Base-by-base conservation (phyloP, 306 rosid genomes). In the Macrotyloma uniflorum region DNA sequence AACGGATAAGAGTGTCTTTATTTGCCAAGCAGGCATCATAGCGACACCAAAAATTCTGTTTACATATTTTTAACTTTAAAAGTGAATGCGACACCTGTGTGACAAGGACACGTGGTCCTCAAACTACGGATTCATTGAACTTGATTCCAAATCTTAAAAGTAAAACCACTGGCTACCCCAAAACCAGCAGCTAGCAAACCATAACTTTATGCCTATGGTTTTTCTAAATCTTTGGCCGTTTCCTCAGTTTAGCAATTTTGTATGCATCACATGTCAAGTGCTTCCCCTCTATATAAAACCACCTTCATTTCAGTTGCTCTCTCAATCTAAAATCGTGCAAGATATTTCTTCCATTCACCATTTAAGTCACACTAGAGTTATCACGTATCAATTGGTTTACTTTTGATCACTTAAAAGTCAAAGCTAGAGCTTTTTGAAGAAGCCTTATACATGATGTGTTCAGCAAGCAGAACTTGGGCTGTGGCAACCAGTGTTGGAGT, bases 401-500 rank as follows among this genome's bases (percentile, higher is more conserved):
- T 16, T 35, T 49, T 61, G 50, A 32, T 64, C 13, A 49, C 61
- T 42, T 12, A 12, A 45, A 61, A 20, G 50, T 24, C 28, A 50
- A 19, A 30, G 24, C 50, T 7, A 50, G 50, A 20, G 53, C 7
- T 72, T 36, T 26, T 70, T 77, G 8, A 35, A 38, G 18, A 55
- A 72, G 42, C 11, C 19, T 24, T 10, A 26, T n/a, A 30, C n/a
- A 61, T 1, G 10, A 68, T 81, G 81, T 24, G 85, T 59, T 75
- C 80, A 79, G 20, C 40, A 30, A 49, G 67, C 46, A 80, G 30
- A 70, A 51, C 65, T 62, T 84, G 84, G 87, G 53, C 35, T n/a
- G 84, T 84, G 47, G 87, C 87, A 69, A 59, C 79, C 0, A 84
- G 84, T 70, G 79, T 84, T 84, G 87, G 84, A 26, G 76, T 68